phyloP scores from a whole-genome alignment of 441 rosid genomes.

The Gossypium lobatum region DNA sequence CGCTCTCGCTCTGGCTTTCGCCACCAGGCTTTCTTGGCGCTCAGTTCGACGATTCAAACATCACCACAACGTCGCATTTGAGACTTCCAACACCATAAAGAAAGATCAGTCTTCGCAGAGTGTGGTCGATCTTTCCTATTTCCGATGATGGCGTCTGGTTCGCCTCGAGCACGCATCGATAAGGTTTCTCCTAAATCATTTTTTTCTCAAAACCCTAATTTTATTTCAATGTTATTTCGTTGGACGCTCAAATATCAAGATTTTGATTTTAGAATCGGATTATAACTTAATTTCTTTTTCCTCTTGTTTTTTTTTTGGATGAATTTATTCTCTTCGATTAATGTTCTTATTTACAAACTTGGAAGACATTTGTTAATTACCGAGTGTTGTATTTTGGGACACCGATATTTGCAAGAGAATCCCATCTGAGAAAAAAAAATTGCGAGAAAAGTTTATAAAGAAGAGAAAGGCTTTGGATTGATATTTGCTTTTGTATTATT shows the following conservation, averaged over 20 bases:
- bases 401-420: not conserved
- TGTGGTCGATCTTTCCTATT: constrained; percentile 20
- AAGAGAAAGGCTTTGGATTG: constrained; percentile 3
- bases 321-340: not conserved
- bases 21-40: constrained; percentile 25
- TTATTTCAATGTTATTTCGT: not conserved
- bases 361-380: not conserved
- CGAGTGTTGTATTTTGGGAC: not conserved
- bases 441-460: not conserved
- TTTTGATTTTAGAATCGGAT: not conserved
- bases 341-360: not conserved
- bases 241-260: not conserved
- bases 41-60: constrained; percentile 16
- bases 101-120: constrained; percentile 30
- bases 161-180: constrained; percentile 53
- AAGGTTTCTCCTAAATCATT: constrained; percentile 40
- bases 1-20: constrained; percentile 9
- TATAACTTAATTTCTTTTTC: constrained; percentile 4
- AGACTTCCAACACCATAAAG: constrained; percentile 12
- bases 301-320: not conserved
- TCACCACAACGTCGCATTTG: constrained; percentile 12
- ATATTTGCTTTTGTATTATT: constrained; percentile 9
- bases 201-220: not conserved
- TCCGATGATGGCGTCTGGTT: constrained; percentile 56
- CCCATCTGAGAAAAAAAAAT: not conserved